phyloP scores from a whole-genome alignment of 106 monocot genomes.

The Xerophyta viscosa region DNA sequence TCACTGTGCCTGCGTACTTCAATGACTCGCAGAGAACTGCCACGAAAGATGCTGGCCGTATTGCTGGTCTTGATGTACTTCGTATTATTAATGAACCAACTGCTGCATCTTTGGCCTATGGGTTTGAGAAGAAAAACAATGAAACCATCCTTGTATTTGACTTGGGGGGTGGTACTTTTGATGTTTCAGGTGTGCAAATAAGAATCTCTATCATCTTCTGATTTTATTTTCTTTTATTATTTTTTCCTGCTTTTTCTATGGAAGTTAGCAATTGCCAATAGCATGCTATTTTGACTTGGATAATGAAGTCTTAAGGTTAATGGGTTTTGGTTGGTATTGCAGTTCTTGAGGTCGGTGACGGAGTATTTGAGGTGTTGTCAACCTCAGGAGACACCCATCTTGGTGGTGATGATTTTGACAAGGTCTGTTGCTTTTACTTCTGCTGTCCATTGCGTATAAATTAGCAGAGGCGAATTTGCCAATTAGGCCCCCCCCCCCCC shows the following conservation, averaged over 20 bases:
- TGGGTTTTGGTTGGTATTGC: conserved; percentile 5
- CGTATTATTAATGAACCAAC: conserved; percentile 91
- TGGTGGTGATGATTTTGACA: conserved; percentile 60
- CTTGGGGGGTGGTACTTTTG: conserved; percentile 86
- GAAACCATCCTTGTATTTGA: conserved; percentile 90
- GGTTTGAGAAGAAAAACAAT: conserved; percentile 94
- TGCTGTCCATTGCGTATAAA: no score
- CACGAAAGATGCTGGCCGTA: conserved; percentile 86
- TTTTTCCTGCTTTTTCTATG: no score
- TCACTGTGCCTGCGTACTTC: conserved; percentile 88
- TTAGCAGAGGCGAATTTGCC: no score
- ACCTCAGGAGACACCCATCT: conserved; percentile 52
- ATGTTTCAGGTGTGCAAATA: conserved; percentile 94
- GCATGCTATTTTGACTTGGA: no score
- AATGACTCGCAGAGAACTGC: conserved; percentile 87
- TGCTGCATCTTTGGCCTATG: conserved; percentile 77
- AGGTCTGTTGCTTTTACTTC: conserved; percentile 17
- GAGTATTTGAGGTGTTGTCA: conserved; percentile 52
- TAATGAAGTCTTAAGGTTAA: no score
- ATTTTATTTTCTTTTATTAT: no score
- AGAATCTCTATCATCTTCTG: no score
- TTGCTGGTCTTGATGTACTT: conserved; percentile 86
- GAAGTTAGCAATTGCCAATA: no score
- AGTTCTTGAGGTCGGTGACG: conserved; percentile 60
- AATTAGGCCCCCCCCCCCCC: no score